These are phyloP conservation scores for Kokia cookei DNA, from an alignment of 441 rosid genomes.

Conservation along the genomic window DNA sequence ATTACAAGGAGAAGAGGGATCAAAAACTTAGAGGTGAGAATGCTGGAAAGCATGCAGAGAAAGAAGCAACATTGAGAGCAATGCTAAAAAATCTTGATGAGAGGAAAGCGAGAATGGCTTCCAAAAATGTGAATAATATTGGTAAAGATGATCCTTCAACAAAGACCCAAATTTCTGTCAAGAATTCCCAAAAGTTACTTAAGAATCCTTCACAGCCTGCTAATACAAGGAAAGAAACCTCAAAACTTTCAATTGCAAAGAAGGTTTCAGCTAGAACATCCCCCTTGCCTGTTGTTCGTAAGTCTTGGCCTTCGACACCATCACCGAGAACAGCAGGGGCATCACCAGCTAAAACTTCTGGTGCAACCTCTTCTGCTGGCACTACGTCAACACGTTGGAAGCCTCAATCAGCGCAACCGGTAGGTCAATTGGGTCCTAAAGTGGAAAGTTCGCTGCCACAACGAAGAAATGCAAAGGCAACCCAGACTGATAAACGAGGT, in stretches of 20 bases:
- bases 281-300: slow-evolving; percentile 40
- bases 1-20: slow-evolving; percentile 59
- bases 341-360: slow-evolving; percentile 36
- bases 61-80: slow-evolving; percentile 47
- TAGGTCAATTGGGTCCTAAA: slow-evolving; percentile 34
- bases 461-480: slow-evolving; percentile 28
- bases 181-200: slow-evolving; percentile 6
- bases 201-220: slow-evolving; percentile 33
- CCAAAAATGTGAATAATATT: slow-evolving; percentile 24
- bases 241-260: slow-evolving; percentile 33
- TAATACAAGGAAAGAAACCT: slow-evolving; percentile 33
- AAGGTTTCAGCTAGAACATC: slow-evolving; percentile 37
- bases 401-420: slow-evolving; percentile 31
- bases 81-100: slow-evolving; percentile 43
- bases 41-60: slow-evolving; percentile 44
- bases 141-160: slow-evolving; percentile 25
- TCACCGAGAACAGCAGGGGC: slow-evolving; percentile 31
- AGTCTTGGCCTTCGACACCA: slow-evolving; percentile 61
- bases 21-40: slow-evolving; percentile 56
- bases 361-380: slow-evolving; percentile 33
- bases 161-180: slow-evolving; percentile 26
- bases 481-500: slow-evolving; percentile 16
- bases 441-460: slow-evolving; percentile 30
- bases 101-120: slow-evolving; percentile 48
- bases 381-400: slow-evolving; percentile 33